Base-by-base conservation (phyloP, 2,329 filamentous ascomycete genomes). In the Penicillium sp. region DNA sequence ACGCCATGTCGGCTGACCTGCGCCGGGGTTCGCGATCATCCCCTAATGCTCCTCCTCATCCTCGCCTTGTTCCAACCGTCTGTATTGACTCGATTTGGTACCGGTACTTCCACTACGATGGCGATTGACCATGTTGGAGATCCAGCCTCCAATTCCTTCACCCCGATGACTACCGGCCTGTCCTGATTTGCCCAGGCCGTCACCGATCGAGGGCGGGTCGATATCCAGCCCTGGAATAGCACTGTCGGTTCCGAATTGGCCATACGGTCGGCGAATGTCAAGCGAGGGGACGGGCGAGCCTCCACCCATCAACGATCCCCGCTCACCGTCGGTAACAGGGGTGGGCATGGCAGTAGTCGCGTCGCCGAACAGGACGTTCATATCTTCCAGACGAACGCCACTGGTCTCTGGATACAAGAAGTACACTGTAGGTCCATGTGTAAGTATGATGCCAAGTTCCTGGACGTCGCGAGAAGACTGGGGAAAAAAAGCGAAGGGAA, bases 401-500 rank as follows among this genome's bases (percentile, higher is more conserved):
- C 93, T 95, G 0, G 95, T 99, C 78, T 99, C 95, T 34, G 95
- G 95, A 75, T 98, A 99, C 67, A 96, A 86, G 78, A 98, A 98
- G 79, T 94, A 99, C 7, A 99, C 95, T 97, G 64, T 11, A 28
- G 4, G 25, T 8, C 3, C 42, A 73, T 60, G 55, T 45, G 56
- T 61, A 25, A 60, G 53, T 55, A 55, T 17, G 8, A 7, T 20
- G 5, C n/a, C 22, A 50, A 6, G n/a, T 12, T n/a, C 5, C 20
- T 22, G 17, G 22, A 34, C 31, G 22, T 34, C 25, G n/a, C 28
- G 15, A 8, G n/a, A 43, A 43, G 12, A 17, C 15, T 34, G 31
- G 31, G 22, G 4, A 7, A 38, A 42, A 6, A n/a, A 10, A 51
- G 37, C n/a, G 55, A 55, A 61, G 45, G 43, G 14, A 17, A 31